phyloP scores from a whole-genome alignment of 2,329 filamentous ascomycete species.

The Chrysoporthe deuterocubensis region DNA sequence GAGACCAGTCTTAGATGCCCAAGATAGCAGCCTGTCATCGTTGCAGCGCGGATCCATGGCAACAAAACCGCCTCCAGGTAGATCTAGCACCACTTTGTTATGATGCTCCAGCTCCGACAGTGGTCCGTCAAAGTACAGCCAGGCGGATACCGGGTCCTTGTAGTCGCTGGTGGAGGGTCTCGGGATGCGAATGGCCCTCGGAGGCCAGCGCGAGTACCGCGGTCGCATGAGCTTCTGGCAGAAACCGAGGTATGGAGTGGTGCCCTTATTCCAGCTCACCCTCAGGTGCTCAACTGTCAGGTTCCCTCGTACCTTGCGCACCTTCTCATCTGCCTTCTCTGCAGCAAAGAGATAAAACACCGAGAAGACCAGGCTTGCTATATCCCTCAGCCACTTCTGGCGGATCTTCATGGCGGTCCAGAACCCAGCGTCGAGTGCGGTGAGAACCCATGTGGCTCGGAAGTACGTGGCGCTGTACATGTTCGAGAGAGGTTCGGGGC shows the following conservation, averaged over 20 bases:
- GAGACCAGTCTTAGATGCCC: slow-evolving; percentile 87
- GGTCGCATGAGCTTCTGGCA: slow-evolving; percentile 76
- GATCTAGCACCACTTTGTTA: slow-evolving; percentile 80
- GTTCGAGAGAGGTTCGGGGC: slow-evolving; percentile 90
- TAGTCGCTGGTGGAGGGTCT: slow-evolving; percentile 81
- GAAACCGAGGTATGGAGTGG: slow-evolving; percentile 80
- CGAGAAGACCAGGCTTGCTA: slow-evolving; percentile 83
- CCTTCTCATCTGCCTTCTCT: slow-evolving; percentile 95
- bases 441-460: slow-evolving; percentile 94
- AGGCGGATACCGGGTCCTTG: slow-evolving; percentile 78
- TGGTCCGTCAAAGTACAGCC: slow-evolving; percentile 94
- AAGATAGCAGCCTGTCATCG: slow-evolving; percentile 91
- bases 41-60: slow-evolving; percentile 95
- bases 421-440: slow-evolving; percentile 92
- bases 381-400: slow-evolving; percentile 76
- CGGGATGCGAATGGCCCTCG: slow-evolving; percentile 82
- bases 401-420: slow-evolving; percentile 97
- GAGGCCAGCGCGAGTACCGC: slow-evolving; percentile 77
- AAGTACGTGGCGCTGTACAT: slow-evolving; percentile 94
- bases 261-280: slow-evolving; percentile 94
- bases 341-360: slow-evolving; percentile 91
- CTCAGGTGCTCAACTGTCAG: slow-evolving; percentile 90
- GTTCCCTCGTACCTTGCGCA: slow-evolving; percentile 83
- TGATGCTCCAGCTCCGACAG: slow-evolving; percentile 76
- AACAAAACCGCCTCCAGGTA: slow-evolving; percentile 93